Evolutionary conservation across 768 basidiomycete genomes (phyloP), one percentile per base, ranked within the genome.

Genomic region (Peribolospora baueri): DNA sequence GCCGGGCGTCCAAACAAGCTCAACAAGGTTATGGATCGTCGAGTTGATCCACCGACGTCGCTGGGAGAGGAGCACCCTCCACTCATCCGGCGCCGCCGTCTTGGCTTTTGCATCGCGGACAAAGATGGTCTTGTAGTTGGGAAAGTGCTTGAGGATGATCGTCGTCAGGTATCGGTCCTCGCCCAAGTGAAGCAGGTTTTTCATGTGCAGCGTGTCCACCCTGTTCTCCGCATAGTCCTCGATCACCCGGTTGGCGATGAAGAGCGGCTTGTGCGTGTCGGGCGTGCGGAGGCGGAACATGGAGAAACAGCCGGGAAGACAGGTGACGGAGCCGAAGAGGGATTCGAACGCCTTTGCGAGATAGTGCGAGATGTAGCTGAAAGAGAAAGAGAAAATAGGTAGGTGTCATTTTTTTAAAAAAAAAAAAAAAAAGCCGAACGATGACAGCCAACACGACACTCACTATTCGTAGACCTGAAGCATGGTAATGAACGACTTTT

Each of bases 11-110:
- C 88, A 87, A 54, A 95, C 72, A 47, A 98, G 72, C 64, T 97
- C 91, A 52, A 81, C 84, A 54, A 98, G 70, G 68, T 98, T 98
- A 71, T 98, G 91, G 8, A 98, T 79, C 0, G 91, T 98, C 13
- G 91, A 97, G 72, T 98, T 98, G 70, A 98, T 98, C 91, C 93
- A 98, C 62, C 93, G 84, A 69, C 91, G 83, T 71, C 91, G 81
- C 65, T 98, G 93, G 6, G 87, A 93, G 25, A 98, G 70, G 53
- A 98, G 68, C 37, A 95, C 80, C 66, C 79, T 80, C 86, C 87
- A 93, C 61, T 87, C 84, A 61, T 91, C 88, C 0, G 91, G 91
- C 3, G 91, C 91, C 11, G 95, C 83, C 0, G 91, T 97, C 65
- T 75, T 82, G 0, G 90, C 93, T 65, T 85, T 81, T 1, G 93